Conservation (phyloP, 2,329 filamentous ascomycete species). For the Colletotrichum costaricense region DNA sequence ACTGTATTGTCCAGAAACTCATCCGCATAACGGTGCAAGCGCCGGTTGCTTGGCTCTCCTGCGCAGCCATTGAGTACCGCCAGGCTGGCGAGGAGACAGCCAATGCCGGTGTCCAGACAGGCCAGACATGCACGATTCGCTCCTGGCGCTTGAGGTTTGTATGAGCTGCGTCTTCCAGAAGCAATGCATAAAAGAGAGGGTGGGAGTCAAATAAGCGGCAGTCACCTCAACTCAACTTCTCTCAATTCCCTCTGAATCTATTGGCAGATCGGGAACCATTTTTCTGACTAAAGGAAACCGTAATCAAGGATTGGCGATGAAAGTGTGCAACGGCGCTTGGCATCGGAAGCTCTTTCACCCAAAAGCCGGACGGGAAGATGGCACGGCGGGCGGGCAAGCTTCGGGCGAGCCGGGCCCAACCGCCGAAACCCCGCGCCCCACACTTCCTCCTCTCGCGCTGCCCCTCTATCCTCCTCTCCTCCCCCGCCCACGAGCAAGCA, state of each 20-base stretch:
- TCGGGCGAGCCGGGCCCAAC: conserved; percentile 26
- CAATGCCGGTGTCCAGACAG: conserved; percentile 6
- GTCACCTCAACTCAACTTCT: not conserved
- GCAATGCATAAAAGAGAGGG: not conserved
- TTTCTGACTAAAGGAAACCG: too few species aligned
- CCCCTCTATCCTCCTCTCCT: not conserved
- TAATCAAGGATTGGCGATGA: not conserved
- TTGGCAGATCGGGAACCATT: not conserved
- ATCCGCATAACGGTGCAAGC: conserved; percentile 16
- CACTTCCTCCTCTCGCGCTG: conserved; percentile 7
- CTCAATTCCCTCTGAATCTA: not conserved
- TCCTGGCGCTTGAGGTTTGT: not conserved
- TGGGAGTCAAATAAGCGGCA: not conserved
- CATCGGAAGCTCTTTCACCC: not conserved
- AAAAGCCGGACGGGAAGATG: conserved; percentile 2
- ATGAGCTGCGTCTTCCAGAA: not conserved
- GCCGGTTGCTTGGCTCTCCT: not conserved
- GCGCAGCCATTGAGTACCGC: not conserved
- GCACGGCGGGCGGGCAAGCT: not conserved
- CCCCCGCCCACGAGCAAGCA: not conserved
- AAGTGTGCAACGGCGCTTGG: conserved; percentile 6
- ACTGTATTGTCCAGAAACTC: not conserved
- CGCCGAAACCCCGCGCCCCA: conserved; percentile 18
- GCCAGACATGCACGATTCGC: not conserved
- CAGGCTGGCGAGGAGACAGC: conserved; percentile 5